These are phyloP conservation scores for Hypocreales sp. DNA, from an alignment of 2,329 filamentous ascomycete genomes.

Conservation along the genomic window DNA sequence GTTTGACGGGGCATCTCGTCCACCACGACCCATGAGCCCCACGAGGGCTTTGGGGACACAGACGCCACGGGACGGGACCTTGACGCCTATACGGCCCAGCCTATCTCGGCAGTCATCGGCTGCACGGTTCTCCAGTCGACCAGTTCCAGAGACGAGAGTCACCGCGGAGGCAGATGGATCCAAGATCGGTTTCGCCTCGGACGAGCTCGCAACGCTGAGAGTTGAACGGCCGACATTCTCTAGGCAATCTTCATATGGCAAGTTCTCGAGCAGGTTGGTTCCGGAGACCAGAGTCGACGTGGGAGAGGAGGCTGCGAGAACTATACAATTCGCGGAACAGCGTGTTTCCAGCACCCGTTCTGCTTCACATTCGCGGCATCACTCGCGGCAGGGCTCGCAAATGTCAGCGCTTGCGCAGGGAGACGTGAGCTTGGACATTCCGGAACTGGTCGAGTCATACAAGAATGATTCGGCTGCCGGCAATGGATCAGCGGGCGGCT, in stretches of 20 bases:
- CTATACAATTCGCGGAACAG: no score
- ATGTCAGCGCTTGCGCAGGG: slow-evolving; percentile 13
- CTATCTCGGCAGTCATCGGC: slow-evolving; percentile 36
- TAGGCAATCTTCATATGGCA: slow-evolving; percentile 35
- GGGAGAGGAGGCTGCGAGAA: no score
- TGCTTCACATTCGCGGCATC: slow-evolving; percentile 15
- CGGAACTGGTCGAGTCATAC: slow-evolving; percentile 27
- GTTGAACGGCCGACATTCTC: slow-evolving; percentile 30
- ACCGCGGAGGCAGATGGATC: slow-evolving; percentile 43
- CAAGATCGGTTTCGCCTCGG: slow-evolving; percentile 52
- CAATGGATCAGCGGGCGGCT: slow-evolving; percentile 17
- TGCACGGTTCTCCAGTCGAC: slow-evolving; percentile 54
- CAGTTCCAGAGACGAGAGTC: slow-evolving; percentile 55
- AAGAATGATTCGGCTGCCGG: slow-evolving; percentile 8
- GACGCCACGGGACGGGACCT: slow-evolving; percentile 7
- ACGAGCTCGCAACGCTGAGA: slow-evolving; percentile 9
- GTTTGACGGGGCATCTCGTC: slow-evolving; percentile 4
- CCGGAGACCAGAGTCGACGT: slow-evolving; percentile 52
- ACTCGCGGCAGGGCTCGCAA: slow-evolving; percentile 21
- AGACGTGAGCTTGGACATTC: slow-evolving; percentile 26
- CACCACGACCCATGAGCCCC: slow-evolving; percentile 11
- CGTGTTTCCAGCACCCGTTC: slow-evolving; percentile 1
- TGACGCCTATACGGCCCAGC: slow-evolving; percentile 23
- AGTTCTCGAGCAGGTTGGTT: slow-evolving; percentile 59
- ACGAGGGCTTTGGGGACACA: slow-evolving; percentile 6